Evolutionary conservation across 2,329 filamentous ascomycete genomes (phyloP).

Genomic region (Tolypocladium endophyticum): DNA sequence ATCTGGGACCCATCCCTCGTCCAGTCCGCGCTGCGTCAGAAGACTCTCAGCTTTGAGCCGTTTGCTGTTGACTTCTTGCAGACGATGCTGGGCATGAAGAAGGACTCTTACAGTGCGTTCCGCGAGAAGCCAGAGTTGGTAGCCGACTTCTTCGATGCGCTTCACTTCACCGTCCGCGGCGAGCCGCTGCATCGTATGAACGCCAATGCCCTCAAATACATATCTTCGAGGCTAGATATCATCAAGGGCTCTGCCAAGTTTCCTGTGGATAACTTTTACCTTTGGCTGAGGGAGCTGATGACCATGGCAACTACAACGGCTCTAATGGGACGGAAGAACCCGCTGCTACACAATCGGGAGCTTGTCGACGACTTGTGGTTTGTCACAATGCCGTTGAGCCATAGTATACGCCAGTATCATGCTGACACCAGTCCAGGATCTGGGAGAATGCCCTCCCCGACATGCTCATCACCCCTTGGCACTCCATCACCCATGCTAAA

Average conservation of each 20-base stretch:
- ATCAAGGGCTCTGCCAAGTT: not conserved
- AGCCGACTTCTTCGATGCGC: not conserved
- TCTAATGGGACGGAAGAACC: not conserved
- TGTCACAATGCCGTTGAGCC: not conserved
- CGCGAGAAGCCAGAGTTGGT: not conserved
- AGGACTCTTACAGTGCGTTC: not conserved
- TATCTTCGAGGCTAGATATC: not conserved
- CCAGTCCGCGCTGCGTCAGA: not conserved
- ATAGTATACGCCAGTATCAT: not conserved
- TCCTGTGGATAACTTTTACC: not conserved
- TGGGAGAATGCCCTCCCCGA: not conserved
- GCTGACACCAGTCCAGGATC: not conserved
- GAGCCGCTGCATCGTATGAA: not conserved
- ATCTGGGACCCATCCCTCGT: not conserved
- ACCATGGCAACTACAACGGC: not conserved
- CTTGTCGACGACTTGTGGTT: not conserved
- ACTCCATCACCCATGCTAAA: not conserved
- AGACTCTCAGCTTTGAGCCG: not conserved
- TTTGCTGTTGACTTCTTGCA: not conserved
- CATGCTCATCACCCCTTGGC: not conserved
- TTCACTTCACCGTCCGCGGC: not conserved
- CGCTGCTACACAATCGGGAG: not conserved
- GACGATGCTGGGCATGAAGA: not conserved
- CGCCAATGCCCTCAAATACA: not conserved
- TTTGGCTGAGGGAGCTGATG: not conserved